phyloP scores from a whole-genome alignment of 2,329 filamentous ascomycete species.

The Cryphonectria carpinicola region DNA sequence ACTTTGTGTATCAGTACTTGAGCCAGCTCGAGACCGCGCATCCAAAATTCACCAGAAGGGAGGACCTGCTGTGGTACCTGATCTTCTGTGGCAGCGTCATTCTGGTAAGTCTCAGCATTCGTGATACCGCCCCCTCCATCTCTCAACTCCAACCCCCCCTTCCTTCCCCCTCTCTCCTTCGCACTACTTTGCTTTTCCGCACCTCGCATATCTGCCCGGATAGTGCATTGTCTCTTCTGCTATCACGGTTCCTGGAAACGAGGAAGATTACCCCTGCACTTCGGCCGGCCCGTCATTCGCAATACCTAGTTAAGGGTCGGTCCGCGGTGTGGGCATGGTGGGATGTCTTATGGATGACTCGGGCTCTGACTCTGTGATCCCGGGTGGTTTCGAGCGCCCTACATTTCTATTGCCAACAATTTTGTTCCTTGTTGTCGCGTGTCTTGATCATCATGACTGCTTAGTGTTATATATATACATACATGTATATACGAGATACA shows the following conservation, averaged over 20 bases:
- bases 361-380: constrained; percentile 60
- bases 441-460: not conserved
- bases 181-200: constrained; percentile 24
- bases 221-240: constrained; percentile 66
- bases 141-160: not conserved
- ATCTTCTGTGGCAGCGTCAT: constrained; percentile 73
- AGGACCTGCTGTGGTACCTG: constrained; percentile 81
- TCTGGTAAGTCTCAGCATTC: constrained; percentile 65
- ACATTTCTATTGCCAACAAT: constrained; percentile 49
- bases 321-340: constrained; percentile 74
- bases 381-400: constrained; percentile 66
- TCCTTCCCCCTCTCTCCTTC: constrained; percentile 49
- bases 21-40: constrained; percentile 74
- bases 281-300: constrained; percentile 68
- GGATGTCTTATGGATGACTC: constrained; percentile 74
- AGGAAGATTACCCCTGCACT: constrained; percentile 79
- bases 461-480: no score
- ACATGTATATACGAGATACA: not conserved
- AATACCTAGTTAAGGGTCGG: constrained; percentile 60
- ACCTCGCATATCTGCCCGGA: constrained; percentile 78
- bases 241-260: constrained; percentile 84
- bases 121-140: not conserved
- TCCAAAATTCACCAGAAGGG: constrained; percentile 72
- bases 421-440: constrained; percentile 30
- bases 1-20: constrained; percentile 79